Evolutionary conservation across 768 basidiomycete genomes (phyloP).

Genomic region (Rhodotorula sphaerocarpa): DNA sequence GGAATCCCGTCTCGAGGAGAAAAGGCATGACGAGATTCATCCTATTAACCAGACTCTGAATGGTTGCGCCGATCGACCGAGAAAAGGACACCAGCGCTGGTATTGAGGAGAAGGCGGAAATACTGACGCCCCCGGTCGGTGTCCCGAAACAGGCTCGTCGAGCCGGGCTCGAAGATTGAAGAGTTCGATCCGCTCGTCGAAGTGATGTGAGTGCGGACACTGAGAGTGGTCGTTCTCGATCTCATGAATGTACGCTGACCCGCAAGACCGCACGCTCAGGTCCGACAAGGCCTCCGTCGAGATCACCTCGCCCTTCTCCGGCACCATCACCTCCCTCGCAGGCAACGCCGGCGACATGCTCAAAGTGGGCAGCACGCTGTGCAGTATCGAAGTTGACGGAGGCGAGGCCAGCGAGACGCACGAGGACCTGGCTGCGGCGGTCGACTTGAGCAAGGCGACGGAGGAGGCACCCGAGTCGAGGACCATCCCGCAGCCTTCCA

Average conservation of each 20-base stretch:
- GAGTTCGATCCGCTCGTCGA: constrained; percentile 65
- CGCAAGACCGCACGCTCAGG: constrained; percentile 46
- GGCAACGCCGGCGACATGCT: constrained; percentile 75
- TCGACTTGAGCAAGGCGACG: neutral
- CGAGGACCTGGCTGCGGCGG: no score
- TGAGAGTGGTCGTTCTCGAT: no score
- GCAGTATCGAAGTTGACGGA: constrained; percentile 57
- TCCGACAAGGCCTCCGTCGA: constrained; percentile 86
- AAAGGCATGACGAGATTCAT: neutral
- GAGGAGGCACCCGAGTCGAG: neutral
- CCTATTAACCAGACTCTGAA: neutral
- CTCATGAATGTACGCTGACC: neutral
- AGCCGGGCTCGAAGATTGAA: constrained; percentile 50
- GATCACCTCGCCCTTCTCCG: constrained; percentile 78
- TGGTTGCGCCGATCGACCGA: no score
- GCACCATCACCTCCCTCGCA: constrained; percentile 61
- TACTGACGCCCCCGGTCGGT: neutral
- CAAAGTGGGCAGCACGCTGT: constrained; percentile 62
- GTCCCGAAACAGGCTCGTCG: constrained; percentile 53
- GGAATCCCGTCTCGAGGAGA: neutral
- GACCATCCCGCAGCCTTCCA: no score
- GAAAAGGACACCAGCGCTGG: no score
- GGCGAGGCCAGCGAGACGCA: neutral
- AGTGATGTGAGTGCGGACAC: constrained; percentile 46
- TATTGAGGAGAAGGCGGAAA: no score